These are phyloP conservation scores for Termitomyces sp. DNA, from an alignment of 768 basidiomycete species.

Conservation along the genomic window DNA sequence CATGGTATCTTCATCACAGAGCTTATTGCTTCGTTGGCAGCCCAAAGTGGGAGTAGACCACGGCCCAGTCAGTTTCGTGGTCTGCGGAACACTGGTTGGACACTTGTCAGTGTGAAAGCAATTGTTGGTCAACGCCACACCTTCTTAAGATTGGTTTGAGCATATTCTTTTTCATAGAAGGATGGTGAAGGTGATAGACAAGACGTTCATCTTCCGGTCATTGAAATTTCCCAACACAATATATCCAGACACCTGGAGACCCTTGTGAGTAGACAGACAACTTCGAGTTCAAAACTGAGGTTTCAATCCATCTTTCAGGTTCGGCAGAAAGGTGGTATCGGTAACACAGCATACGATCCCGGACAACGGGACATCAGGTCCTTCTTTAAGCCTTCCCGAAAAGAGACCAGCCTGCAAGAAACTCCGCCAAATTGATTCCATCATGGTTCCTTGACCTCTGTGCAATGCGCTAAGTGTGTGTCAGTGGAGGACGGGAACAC, in stretches of 20 bases:
- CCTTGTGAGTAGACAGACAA: slow-evolving; percentile 41
- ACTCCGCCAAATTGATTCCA: background rate
- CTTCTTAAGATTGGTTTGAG: background rate
- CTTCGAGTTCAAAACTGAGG: background rate
- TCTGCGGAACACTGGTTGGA: slow-evolving; percentile 71
- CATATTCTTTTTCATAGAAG: slow-evolving; percentile 25
- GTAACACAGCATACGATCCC: slow-evolving; percentile 66
- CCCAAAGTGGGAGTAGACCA: slow-evolving; percentile 27
- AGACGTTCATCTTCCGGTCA: slow-evolving; percentile 26
- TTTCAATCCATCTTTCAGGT: slow-evolving; percentile 17
- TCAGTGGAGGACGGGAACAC: background rate
- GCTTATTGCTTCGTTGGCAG: slow-evolving; percentile 49
- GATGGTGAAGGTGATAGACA: slow-evolving; percentile 9
- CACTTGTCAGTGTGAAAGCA: slow-evolving; percentile 44
- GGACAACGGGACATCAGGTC: slow-evolving; percentile 72
- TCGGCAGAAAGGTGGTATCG: slow-evolving; percentile 77
- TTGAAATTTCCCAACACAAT: slow-evolving; percentile 52
- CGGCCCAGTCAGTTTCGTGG: slow-evolving; percentile 37
- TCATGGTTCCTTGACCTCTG: background rate
- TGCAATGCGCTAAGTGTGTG: background rate
- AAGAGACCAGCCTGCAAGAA: background rate
- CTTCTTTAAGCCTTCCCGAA: slow-evolving; percentile 45
- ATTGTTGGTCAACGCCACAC: slow-evolving; percentile 20
- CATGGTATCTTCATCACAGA: slow-evolving; percentile 72
- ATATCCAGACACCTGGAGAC: slow-evolving; percentile 49